Base-by-base conservation (phyloP, 768 basidiomycete genomes). In the Suillus hirtellus region DNA sequence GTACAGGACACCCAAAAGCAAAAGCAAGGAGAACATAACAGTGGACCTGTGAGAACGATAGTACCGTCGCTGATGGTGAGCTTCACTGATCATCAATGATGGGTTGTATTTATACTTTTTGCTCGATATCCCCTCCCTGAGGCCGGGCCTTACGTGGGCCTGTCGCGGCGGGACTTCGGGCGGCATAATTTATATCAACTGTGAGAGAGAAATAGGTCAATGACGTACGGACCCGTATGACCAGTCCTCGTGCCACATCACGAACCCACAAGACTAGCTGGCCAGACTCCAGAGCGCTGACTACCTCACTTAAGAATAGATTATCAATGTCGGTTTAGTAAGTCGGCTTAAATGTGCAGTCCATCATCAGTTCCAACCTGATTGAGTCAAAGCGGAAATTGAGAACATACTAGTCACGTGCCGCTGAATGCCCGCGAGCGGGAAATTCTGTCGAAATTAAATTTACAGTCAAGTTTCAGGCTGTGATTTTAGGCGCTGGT, bases 21-120 rank as follows among this genome's bases (percentile, higher is more conserved):
- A 21, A 12, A 69, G 35, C 24, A 62, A 24, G 38, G 63, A 64
- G 40, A 68, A 34, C 61, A 66, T 68, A 52, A 49, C 8, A 50
- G 35, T 47, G 43, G 12, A 46, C 31, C 40, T 42, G 43, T 64
- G 40, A 9, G 21, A 9, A 38, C 50, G 58, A 43, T 52, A 63
- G 55, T 15, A 6, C 2, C 3, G 56, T 42, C 10, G 38, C 27
- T 17, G 38, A 5, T 17, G 17, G 19, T 27, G 40, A 31, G 3
- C 4, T 27, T 27, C 24, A 24, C 10, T 37, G 10, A 37, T 10
- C 55, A 31, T 31, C 31, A 31, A 31, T 40, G 38, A 27, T 19
- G n/a, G 27, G 11, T 58, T 31, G 56, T 27, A 58, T 58, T 58
- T 58, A 58, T 58, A 42, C 27, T 53, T n/a, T n/a, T 19, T 2